Percentiles rank a stretch among this genome's conserved stretches.
Evolutionary conservation across 2,329 filamentous ascomycete species (phyloP).

Genomic region (Fusarium musae): DNA sequence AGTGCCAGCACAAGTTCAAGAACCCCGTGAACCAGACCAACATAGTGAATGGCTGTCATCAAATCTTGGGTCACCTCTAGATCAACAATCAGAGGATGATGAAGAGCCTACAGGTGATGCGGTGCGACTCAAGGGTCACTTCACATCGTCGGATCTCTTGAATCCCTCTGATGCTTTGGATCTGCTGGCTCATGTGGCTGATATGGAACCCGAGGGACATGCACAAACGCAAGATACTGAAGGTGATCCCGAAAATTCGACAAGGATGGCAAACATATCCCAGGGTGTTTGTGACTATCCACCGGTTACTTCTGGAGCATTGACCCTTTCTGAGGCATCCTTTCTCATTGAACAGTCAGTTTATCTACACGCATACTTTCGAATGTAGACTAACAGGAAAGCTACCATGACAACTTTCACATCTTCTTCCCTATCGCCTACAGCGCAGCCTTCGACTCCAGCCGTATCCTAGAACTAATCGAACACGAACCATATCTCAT

Average conservation of each 20-base stretch:
- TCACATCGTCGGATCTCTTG: slow-evolving; percentile 53
- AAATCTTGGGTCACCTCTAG: slow-evolving; percentile 30
- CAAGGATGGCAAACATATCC: background rate
- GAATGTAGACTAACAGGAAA: slow-evolving; percentile 35
- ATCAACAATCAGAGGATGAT: slow-evolving; percentile 14
- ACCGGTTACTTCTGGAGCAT: slow-evolving; percentile 47
- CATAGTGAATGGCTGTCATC: slow-evolving; percentile 29
- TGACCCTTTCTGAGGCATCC: slow-evolving; percentile 43
- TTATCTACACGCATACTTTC: too few species aligned
- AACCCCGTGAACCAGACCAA: slow-evolving; percentile 4
- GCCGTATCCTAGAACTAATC: slow-evolving; percentile 65
- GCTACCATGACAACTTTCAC: slow-evolving; percentile 74
- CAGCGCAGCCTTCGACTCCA: slow-evolving; percentile 64
- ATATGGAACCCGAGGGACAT: slow-evolving; percentile 47
- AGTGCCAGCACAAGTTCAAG: background rate
- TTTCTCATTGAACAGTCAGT: slow-evolving; percentile 46
- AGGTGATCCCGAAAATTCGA: background rate
- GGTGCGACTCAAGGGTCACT: slow-evolving; percentile 51
- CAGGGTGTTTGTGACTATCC: slow-evolving; percentile 41
- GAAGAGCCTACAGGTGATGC: background rate
- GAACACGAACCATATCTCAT: slow-evolving; percentile 73
- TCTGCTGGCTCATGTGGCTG: slow-evolving; percentile 54
- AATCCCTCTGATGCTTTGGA: slow-evolving; percentile 57
- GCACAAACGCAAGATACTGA: slow-evolving; percentile 5
- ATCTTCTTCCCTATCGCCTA: slow-evolving; percentile 77